A percentile compares a stretch with the other conserved stretches of the same genome.
phyloP scores from a whole-genome alignment of 148 eudicot genomes.

The Nyssa sinensis region DNA sequence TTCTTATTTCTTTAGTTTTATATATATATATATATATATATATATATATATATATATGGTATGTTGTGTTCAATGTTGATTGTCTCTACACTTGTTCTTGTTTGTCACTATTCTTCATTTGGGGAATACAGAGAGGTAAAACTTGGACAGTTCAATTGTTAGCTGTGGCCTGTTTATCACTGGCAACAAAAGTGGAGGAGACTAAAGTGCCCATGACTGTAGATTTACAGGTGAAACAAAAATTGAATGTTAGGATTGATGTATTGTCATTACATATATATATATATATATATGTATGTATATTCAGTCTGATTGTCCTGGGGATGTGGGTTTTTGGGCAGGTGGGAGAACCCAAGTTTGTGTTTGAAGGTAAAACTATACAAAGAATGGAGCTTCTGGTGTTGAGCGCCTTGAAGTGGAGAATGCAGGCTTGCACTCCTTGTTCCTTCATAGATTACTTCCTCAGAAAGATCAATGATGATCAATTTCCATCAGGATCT shows the following conservation, averaged over 20 bases:
- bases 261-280: background rate
- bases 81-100: background rate
- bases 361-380: slow-evolving; percentile 79
- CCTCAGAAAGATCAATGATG: slow-evolving; percentile 36
- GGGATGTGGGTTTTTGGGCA: slow-evolving; percentile 33
- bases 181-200: slow-evolving; percentile 84
- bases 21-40: too few relatives aligned
- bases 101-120: slow-evolving; percentile 6
- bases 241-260: background rate
- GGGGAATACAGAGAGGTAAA: slow-evolving; percentile 50
- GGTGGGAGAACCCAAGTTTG: slow-evolving; percentile 63
- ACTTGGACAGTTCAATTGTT: slow-evolving; percentile 76
- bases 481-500: slow-evolving; percentile 22
- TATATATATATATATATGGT: too few relatives aligned
- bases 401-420: slow-evolving; percentile 72
- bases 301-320: background rate
- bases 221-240: slow-evolving; percentile 62
- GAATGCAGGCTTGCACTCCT: slow-evolving; percentile 68
- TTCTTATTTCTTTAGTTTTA: background rate
- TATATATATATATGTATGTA: too few relatives aligned
- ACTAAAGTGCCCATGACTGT: slow-evolving; percentile 38
- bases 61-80: slow-evolving; percentile 11
- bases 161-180: slow-evolving; percentile 84
- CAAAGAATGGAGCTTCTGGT: slow-evolving; percentile 84
- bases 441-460: slow-evolving; percentile 66